Evolutionary conservation across 1,284 basidiomycete genomes (phyloP).

Genomic region (Cutaneotrichosporon sp.): DNA sequence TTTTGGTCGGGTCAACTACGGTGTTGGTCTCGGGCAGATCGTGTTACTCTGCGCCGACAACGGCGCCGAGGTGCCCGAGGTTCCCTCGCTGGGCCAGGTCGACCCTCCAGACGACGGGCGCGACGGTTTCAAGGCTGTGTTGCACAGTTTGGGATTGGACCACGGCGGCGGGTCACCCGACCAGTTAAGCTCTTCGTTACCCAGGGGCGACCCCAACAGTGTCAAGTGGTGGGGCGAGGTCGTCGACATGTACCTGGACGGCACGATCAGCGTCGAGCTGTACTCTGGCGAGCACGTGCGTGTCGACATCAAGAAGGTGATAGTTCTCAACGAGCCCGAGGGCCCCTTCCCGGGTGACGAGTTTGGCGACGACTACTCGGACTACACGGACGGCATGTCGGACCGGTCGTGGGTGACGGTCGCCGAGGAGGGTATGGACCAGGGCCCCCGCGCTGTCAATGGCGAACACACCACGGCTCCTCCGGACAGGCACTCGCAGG

Average conservation of each 20-base stretch:
- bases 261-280: slow-evolving; percentile 47
- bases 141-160: slow-evolving; percentile 27
- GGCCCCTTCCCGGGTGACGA: slow-evolving; percentile 35
- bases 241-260: slow-evolving; percentile 50
- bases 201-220: slow-evolving; percentile 27
- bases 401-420: slow-evolving; percentile 41
- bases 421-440: slow-evolving; percentile 13
- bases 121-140: slow-evolving; percentile 25
- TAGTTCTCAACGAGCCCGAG: slow-evolving; percentile 34
- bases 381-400: slow-evolving; percentile 28
- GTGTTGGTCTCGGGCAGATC: slow-evolving; percentile 76
- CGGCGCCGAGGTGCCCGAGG: slow-evolving; percentile 35
- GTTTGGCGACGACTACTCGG: slow-evolving; percentile 21
- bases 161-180: slow-evolving; percentile 13
- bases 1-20: slow-evolving; percentile 61
- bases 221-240: slow-evolving; percentile 58
- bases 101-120: slow-evolving; percentile 31
- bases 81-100: slow-evolving; percentile 41
- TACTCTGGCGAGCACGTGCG: slow-evolving; percentile 33
- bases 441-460: neutral
- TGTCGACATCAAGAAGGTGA: slow-evolving; percentile 32
- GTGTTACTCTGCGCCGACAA: slow-evolving; percentile 65
- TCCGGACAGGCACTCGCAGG: too few species aligned
- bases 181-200: slow-evolving; percentile 20
- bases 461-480: too few species aligned